Percentiles rank a stretch among this genome's conserved stretches.
Conservation (phyloP, 176 grass and related monocot species). For the Coix lacrymajobi region DNA sequence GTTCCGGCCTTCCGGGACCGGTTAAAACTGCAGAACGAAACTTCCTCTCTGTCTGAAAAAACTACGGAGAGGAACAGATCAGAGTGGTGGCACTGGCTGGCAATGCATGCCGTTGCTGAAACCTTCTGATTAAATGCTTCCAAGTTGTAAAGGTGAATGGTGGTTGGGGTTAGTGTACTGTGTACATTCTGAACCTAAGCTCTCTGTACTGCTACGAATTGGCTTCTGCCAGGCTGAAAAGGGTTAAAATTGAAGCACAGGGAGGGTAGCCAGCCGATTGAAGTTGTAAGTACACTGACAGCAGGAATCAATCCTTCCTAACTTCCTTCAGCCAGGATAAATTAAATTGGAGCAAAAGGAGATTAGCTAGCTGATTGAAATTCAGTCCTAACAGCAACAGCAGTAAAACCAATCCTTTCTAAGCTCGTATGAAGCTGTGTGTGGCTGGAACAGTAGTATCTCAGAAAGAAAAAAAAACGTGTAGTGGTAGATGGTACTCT, state of each 20-base stretch:
- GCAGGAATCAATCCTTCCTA: too few relatives aligned
- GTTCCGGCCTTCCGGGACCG: neutral
- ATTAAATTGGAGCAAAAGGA: neutral
- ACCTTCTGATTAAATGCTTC: conserved; percentile 1
- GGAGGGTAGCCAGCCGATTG: neutral
- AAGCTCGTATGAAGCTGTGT: neutral
- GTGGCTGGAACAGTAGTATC: conserved; percentile 11
- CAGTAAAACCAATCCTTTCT: neutral
- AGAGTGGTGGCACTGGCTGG: neutral
- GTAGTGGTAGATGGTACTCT: neutral
- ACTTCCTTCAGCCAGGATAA: too few relatives aligned
- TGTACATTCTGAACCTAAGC: neutral
- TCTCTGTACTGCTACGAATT: neutral
- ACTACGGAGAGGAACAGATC: neutral
- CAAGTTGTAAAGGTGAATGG: conserved; percentile 6
- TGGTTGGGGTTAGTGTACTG: neutral
- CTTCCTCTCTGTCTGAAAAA: neutral
- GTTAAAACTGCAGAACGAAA: neutral
- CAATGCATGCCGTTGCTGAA: neutral
- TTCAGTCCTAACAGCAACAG: neutral
- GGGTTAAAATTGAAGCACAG: neutral
- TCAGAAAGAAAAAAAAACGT: neutral
- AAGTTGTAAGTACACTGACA: too few relatives aligned
- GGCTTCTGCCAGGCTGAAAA: too few relatives aligned
- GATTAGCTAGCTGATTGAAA: neutral